Conservation (phyloP, 1,284 basidiomycete species). For the Apiotrichum porosum region DNA sequence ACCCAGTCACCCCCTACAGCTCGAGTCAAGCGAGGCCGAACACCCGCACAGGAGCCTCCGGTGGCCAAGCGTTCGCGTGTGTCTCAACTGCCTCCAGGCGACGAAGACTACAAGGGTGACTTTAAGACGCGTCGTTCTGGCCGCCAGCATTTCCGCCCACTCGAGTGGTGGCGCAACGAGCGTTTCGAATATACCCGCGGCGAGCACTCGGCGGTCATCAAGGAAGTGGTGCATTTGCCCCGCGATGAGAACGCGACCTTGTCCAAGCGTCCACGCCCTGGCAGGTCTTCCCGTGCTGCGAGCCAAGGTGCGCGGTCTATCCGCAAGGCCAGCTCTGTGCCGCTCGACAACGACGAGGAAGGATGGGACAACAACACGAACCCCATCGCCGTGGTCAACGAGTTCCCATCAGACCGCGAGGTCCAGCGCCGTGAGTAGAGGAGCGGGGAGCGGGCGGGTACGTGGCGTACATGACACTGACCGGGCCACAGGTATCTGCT, state of each 20-base stretch:
- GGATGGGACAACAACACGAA: conserved; percentile 79
- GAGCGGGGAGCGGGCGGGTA: background rate
- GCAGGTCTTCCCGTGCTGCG: background rate
- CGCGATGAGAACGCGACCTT: background rate
- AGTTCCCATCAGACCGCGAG: conserved; percentile 61
- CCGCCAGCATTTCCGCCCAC: conserved; percentile 67
- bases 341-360: conserved; percentile 38
- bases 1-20: no score
- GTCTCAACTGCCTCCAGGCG: conserved; percentile 15
- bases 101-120: conserved; percentile 51
- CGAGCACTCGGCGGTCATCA: conserved; percentile 69
- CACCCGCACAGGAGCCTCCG: background rate
- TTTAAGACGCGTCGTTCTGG: conserved; percentile 61
- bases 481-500: conserved; percentile 15
- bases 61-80: conserved; percentile 8
- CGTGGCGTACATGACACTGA: conserved; percentile 1
- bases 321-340: background rate
- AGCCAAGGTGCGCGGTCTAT: background rate
- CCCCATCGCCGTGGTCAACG: conserved; percentile 62
- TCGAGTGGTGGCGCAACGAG: conserved; percentile 93
- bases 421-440: conserved; percentile 63
- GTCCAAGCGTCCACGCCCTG: background rate
- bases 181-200: conserved; percentile 67
- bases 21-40: no score
- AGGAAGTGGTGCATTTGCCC: conserved; percentile 59